phyloP scores from a whole-genome alignment of 169 alveolate species.

The Nephromyces sp. region DNA sequence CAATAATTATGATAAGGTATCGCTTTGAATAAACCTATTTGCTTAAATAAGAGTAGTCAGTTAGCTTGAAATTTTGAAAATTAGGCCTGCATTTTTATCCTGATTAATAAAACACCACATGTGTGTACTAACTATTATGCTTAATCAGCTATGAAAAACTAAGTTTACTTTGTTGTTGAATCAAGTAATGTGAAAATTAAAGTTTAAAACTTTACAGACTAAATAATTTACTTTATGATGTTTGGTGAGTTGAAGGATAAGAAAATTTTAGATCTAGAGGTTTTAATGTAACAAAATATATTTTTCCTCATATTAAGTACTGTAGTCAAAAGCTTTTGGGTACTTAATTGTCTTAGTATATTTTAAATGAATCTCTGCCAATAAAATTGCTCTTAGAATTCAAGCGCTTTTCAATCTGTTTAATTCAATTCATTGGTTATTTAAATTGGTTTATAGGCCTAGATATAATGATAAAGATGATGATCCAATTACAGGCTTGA shows the following conservation, averaged over 20 bases:
- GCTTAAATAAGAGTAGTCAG: background rate
- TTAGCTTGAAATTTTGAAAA: background rate
- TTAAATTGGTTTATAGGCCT: background rate
- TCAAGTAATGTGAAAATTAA: too few relatives aligned
- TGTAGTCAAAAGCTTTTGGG: background rate
- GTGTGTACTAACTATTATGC: background rate
- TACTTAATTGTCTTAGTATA: background rate
- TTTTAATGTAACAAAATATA: background rate
- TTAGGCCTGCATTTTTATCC: background rate
- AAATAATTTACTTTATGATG: too few relatives aligned
- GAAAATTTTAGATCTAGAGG: background rate
- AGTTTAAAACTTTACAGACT: too few relatives aligned
- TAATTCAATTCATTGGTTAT: background rate
- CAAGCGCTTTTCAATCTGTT: background rate
- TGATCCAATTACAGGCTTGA: conserved; percentile 3
- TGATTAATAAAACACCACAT: background rate
- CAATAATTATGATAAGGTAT: conserved; percentile 15
- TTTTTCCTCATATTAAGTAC: background rate
- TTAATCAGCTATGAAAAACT: background rate
- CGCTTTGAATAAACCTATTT: background rate
- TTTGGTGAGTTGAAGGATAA: too few relatives aligned
- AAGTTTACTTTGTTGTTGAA: too few relatives aligned
- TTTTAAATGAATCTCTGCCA: background rate
- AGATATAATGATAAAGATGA: background rate
- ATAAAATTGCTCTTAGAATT: background rate